phyloP scores from a whole-genome alignment of 2,329 filamentous ascomycete genomes.

The Venturia nashicola region DNA sequence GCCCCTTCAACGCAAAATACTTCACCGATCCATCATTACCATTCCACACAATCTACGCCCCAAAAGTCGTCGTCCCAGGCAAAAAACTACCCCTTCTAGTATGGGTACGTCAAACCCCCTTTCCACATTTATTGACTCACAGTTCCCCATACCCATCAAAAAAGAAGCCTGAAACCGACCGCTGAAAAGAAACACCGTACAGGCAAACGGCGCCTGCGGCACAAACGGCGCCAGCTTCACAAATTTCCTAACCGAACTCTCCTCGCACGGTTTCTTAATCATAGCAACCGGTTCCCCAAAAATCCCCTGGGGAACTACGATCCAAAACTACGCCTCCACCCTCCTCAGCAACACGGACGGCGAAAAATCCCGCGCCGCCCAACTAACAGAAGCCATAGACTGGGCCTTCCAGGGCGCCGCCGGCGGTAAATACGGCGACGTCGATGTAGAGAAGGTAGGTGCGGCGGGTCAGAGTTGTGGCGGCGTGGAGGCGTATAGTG shows the following conservation, averaged over 20 bases:
- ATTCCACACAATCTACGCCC: slow-evolving; percentile 8
- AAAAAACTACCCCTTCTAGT: slow-evolving; percentile 8
- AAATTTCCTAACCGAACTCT: slow-evolving; percentile 11
- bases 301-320: not conserved
- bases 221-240: slow-evolving; percentile 7
- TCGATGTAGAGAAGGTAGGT: slow-evolving; percentile 4
- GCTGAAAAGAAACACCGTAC: not conserved
- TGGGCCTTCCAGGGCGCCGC: slow-evolving; percentile 8
- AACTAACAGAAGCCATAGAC: slow-evolving; percentile 9
- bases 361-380: not conserved
- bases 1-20: slow-evolving; percentile 8
- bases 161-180: not conserved
- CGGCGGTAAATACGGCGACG: slow-evolving; percentile 6
- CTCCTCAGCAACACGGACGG: not conserved
- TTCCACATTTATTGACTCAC: too few relatives aligned
- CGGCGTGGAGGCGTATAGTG: slow-evolving; percentile 9
- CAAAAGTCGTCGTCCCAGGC: not conserved
- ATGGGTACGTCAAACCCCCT: not conserved
- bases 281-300: slow-evolving; percentile 5
- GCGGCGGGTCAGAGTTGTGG: slow-evolving; percentile 10
- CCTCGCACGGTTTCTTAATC: slow-evolving; percentile 6
- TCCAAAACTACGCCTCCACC: not conserved
- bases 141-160: not conserved
- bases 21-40: slow-evolving; percentile 1
- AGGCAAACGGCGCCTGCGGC: slow-evolving; percentile 8